Conservation (phyloP, 495 filamentous ascomycete genomes). For the Parathielavia hyrcaniae region DNA sequence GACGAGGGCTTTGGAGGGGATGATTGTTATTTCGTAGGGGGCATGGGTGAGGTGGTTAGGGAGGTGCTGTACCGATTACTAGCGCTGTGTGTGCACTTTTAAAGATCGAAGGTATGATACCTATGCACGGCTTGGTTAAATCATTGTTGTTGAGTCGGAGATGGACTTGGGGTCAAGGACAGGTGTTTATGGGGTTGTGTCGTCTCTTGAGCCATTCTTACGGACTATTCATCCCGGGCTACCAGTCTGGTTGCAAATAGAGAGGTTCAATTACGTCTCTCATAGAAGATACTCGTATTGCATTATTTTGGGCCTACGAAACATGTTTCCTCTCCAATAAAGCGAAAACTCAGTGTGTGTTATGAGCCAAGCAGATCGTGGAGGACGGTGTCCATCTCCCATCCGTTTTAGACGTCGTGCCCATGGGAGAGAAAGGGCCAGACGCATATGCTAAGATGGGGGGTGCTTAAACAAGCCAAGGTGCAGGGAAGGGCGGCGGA, state of each 20-base stretch:
- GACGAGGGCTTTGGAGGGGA: constrained; percentile 15
- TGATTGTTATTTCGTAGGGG: not conserved
- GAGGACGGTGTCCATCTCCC: constrained; percentile 53
- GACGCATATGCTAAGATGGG: constrained; percentile 69
- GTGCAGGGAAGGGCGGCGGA: not conserved
- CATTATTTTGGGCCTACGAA: not conserved
- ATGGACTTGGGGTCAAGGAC: no score
- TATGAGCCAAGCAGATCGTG: constrained; percentile 46
- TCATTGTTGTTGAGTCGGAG: no score
- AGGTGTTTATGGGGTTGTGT: no score
- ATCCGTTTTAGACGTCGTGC: constrained; percentile 72
- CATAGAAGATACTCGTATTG: not conserved
- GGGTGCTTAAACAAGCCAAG: not conserved
- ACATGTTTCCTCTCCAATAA: constrained; percentile 43
- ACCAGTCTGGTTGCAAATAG: no score
- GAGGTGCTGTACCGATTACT: not conserved
- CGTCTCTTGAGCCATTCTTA: no score
- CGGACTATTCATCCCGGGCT: no score
- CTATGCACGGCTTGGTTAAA: no score
- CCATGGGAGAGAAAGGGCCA: constrained; percentile 50
- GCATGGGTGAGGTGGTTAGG: not conserved
- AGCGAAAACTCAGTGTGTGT: constrained; percentile 37
- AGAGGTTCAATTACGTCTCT: not conserved
- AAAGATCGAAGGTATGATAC: no score
- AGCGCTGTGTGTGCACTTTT: no score